Conservation (phyloP, 257 asterid genomes). For the Ligustrum vulgare region DNA sequence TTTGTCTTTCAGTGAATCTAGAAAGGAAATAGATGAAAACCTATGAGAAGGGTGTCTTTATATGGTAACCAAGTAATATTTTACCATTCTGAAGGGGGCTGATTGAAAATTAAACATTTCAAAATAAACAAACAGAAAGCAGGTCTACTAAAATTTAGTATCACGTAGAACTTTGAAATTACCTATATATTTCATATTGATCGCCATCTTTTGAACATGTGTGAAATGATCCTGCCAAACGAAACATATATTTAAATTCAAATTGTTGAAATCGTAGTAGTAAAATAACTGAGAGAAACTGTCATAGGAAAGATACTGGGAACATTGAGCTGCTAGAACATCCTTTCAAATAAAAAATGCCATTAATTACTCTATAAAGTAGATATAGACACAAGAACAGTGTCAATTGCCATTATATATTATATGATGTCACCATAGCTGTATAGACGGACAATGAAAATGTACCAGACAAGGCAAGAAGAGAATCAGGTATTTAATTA, state of each 20-base stretch:
- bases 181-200: slow-evolving; percentile 94
- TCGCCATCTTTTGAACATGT: slow-evolving; percentile 57
- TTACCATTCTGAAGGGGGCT: background rate
- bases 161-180: slow-evolving; percentile 15
- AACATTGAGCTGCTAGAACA: background rate
- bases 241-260: slow-evolving; percentile 26
- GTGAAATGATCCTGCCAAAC: slow-evolving; percentile 84
- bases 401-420: slow-evolving; percentile 8
- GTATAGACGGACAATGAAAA: background rate
- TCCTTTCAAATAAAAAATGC: background rate
- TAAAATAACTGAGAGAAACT: background rate
- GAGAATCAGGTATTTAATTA: slow-evolving; percentile 14
- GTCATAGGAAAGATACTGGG: no score
- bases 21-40: background rate
- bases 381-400: slow-evolving; percentile 7
- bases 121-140: slow-evolving; percentile 1
- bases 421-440: background rate
- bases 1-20: background rate
- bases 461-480: background rate
- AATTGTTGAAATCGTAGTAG: background rate
- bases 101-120: background rate
- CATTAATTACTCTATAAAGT: background rate
- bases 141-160: background rate
- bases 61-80: background rate
- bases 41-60: background rate